A percentile compares a stretch with the other conserved stretches of the same genome.
phyloP scores from a whole-genome alignment of 768 basidiomycete genomes.

The Agaricus subrufescens region DNA sequence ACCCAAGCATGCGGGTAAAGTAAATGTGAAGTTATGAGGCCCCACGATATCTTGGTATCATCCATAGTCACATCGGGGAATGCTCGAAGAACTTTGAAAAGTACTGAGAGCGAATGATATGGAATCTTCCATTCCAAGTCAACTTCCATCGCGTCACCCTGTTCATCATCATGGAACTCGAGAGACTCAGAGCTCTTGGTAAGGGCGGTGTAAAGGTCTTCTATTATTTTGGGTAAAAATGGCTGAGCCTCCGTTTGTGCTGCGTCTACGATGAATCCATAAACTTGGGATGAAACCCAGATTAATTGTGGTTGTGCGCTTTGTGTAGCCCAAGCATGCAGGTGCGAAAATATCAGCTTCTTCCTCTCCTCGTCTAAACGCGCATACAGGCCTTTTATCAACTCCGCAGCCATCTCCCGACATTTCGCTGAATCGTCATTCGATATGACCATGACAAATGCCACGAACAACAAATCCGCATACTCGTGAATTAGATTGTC shows the following conservation, averaged over 20 bases:
- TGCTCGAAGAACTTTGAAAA: slow-evolving; percentile 58
- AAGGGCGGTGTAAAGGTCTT: slow-evolving; percentile 51
- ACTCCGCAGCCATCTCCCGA: slow-evolving; percentile 79
- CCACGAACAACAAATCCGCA: slow-evolving; percentile 84
- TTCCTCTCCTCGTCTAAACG: slow-evolving; percentile 61
- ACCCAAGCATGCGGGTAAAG: slow-evolving; percentile 96
- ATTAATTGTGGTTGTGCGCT: slow-evolving; percentile 54
- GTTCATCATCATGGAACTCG: slow-evolving; percentile 32
- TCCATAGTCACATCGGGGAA: slow-evolving; percentile 45
- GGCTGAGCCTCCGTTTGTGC: slow-evolving; percentile 42
- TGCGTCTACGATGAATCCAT: slow-evolving; percentile 74
- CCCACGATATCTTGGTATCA: slow-evolving; percentile 56
- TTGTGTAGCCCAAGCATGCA: slow-evolving; percentile 78
- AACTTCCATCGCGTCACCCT: slow-evolving; percentile 39
- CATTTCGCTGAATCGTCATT: slow-evolving; percentile 93
- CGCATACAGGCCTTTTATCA: slow-evolving; percentile 73
- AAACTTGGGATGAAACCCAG: slow-evolving; percentile 77
- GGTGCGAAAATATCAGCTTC: slow-evolving; percentile 55
- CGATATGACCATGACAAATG: slow-evolving; percentile 87
- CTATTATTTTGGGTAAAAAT: slow-evolving; percentile 45
- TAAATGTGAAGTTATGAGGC: slow-evolving; percentile 56
- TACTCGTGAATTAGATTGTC: slow-evolving; percentile 69
- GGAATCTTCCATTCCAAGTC: slow-evolving; percentile 77
- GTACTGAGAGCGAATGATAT: slow-evolving; percentile 70
- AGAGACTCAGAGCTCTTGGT: slow-evolving; percentile 37